Evolutionary conservation across 306 rosid species (phyloP).

Genomic region (Lotus japonicus): DNA sequence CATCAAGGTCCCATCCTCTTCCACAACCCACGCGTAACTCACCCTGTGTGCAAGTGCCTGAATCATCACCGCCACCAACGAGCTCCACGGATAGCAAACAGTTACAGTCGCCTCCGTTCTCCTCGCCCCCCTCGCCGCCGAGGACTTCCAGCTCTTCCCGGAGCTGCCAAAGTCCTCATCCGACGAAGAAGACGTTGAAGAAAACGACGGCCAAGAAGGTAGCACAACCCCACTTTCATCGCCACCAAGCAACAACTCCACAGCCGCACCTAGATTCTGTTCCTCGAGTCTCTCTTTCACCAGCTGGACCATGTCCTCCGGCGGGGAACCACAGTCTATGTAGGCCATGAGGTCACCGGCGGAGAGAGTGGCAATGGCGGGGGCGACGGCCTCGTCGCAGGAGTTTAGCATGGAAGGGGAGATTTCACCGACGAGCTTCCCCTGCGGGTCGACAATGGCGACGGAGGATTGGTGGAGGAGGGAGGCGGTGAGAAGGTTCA

Average conservation of each 20-base stretch:
- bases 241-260: slow-evolving; percentile 59
- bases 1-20: slow-evolving; percentile 57
- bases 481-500: slow-evolving; percentile 50
- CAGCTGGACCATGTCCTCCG: slow-evolving; percentile 62
- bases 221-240: slow-evolving; percentile 40
- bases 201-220: slow-evolving; percentile 49
- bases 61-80: slow-evolving; percentile 84
- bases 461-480: slow-evolving; percentile 48
- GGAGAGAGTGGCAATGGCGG: slow-evolving; percentile 61
- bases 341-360: slow-evolving; percentile 71
- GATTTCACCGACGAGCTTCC: slow-evolving; percentile 64
- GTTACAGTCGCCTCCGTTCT: slow-evolving; percentile 63
- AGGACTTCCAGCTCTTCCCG: slow-evolving; percentile 39
- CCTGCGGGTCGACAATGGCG: slow-evolving; percentile 50
- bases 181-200: slow-evolving; percentile 58
- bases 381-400: slow-evolving; percentile 42
- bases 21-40: slow-evolving; percentile 77
- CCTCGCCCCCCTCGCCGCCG: slow-evolving; percentile 50
- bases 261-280: slow-evolving; percentile 29
- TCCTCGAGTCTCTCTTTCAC: slow-evolving; percentile 57
- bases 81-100: slow-evolving; percentile 73
- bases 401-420: slow-evolving; percentile 58
- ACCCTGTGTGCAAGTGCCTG: slow-evolving; percentile 79
- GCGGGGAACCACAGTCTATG: slow-evolving; percentile 58
- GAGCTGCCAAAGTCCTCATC: slow-evolving; percentile 59